These are phyloP conservation scores for Vaccinium corymbosum DNA, from an alignment of 148 eudicot genomes.

Conservation along the genomic window DNA sequence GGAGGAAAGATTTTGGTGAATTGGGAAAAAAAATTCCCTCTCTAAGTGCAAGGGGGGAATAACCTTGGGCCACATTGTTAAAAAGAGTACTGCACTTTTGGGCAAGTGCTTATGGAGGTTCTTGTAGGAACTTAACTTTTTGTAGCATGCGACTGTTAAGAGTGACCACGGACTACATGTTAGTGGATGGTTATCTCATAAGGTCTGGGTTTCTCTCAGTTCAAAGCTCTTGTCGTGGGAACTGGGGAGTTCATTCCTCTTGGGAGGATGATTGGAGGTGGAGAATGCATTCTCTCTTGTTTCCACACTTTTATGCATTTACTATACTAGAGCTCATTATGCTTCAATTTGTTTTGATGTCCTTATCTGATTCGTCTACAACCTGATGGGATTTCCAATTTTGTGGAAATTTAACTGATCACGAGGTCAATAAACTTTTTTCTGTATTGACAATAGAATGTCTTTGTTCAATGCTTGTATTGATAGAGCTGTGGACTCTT, in stretches of 20 bases:
- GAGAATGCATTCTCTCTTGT: neutral
- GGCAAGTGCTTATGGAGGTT: neutral
- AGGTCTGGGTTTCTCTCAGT: neutral
- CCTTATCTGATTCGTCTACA: neutral
- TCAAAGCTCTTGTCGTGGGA: neutral
- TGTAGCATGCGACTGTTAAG: neutral
- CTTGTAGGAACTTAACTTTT: neutral
- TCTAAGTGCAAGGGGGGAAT: neutral
- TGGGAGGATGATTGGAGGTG: constrained; percentile 2
- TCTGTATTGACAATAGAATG: neutral
- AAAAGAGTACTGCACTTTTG: neutral
- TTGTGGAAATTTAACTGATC: neutral
- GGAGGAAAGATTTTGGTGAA: neutral
- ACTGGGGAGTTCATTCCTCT: neutral
- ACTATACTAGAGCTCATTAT: neutral
- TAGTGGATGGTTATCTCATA: neutral
- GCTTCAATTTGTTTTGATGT: neutral
- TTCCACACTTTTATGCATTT: neutral
- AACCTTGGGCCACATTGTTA: neutral
- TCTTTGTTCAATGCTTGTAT: neutral
- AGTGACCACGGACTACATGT: neutral
- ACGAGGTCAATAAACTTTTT: neutral
- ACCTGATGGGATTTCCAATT: neutral
- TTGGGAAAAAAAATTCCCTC: neutral
- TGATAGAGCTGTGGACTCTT: neutral